A percentile compares a stretch with the other conserved stretches of the same genome.
phyloP scores from a whole-genome alignment of 805 yeast genomes.

The Saccharomycopsis sp. region DNA sequence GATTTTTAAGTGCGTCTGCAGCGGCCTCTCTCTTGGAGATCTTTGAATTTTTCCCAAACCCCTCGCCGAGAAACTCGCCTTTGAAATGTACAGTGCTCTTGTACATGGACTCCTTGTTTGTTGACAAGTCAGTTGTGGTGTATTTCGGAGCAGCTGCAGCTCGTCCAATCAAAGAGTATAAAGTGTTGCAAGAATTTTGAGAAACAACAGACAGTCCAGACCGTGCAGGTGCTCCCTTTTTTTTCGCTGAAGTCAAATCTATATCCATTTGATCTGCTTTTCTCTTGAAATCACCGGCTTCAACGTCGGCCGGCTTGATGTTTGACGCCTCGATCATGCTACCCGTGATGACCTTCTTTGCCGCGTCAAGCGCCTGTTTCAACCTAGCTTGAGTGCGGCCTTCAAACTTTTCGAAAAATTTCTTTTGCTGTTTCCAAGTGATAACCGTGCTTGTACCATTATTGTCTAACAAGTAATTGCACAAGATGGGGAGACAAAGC shows the following conservation, averaged over 20 bases:
- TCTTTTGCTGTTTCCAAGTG: too few species aligned
- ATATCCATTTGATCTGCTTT: too few species aligned
- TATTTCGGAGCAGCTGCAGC: constrained; percentile 16
- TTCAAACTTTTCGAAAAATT: not conserved
- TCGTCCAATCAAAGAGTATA: constrained; percentile 17
- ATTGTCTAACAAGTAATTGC: too few species aligned
- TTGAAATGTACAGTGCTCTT: constrained; percentile 1
- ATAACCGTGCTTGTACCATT: too few species aligned
- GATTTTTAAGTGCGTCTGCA: constrained; percentile 57
- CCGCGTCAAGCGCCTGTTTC: too few species aligned
- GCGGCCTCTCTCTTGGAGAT: constrained; percentile 86
- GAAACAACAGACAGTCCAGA: not conserved
- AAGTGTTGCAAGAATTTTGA: constrained; percentile 4
- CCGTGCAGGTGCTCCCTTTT: not conserved
- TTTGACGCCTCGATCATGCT: too few species aligned
- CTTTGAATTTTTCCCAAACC: constrained; percentile 58
- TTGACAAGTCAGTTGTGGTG: not conserved
- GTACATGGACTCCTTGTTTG: not conserved
- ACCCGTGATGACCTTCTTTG: too few species aligned
- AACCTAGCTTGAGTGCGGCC: not conserved
- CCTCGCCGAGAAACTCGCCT: constrained; percentile 39
- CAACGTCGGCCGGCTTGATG: too few species aligned
- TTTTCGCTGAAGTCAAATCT: not conserved
- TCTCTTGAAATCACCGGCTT: too few species aligned
- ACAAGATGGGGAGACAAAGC: constrained; percentile 2